Percentiles rank a stretch among this genome's conserved stretches.
Conservation (phyloP, 2,329 filamentous ascomycete species). For the Ceratocystis lukuohia region DNA sequence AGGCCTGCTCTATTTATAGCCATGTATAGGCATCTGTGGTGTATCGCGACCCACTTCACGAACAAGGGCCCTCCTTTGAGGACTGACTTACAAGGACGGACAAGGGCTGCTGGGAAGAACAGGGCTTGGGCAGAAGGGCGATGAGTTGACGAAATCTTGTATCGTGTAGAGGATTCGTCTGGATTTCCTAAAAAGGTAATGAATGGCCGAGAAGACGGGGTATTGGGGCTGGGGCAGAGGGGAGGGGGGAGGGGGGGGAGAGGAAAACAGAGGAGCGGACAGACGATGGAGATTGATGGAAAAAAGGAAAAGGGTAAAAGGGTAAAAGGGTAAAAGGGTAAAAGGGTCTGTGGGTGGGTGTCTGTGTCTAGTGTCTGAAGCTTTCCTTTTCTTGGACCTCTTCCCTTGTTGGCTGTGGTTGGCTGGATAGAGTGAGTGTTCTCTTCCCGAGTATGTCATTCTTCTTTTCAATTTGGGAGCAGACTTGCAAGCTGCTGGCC, state of each 20-base stretch:
- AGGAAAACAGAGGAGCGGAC: background rate
- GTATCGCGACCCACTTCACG: too few species aligned
- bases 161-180: background rate
- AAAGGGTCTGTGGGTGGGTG: slow-evolving; percentile 4
- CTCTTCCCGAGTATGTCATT: too few species aligned
- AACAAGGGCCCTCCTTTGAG: background rate
- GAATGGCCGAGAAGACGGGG: slow-evolving; percentile 1
- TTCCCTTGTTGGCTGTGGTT: background rate
- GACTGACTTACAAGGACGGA: too few species aligned
- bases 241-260: background rate
- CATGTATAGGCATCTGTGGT: too few species aligned
- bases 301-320: background rate
- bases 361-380: background rate
- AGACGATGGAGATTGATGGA: background rate
- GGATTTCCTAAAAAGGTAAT: background rate
- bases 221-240: background rate
- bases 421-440: too few species aligned
- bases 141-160: background rate
- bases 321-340: background rate
- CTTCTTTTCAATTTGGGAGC: too few species aligned
- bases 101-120: background rate
- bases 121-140: background rate
- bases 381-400: background rate
- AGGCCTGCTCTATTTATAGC: background rate
- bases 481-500: too few species aligned